Evolutionary conservation across 2,329 filamentous ascomycete species (phyloP), one percentile per base, ranked within the genome.

Genomic region (Penicillium paneum): DNA sequence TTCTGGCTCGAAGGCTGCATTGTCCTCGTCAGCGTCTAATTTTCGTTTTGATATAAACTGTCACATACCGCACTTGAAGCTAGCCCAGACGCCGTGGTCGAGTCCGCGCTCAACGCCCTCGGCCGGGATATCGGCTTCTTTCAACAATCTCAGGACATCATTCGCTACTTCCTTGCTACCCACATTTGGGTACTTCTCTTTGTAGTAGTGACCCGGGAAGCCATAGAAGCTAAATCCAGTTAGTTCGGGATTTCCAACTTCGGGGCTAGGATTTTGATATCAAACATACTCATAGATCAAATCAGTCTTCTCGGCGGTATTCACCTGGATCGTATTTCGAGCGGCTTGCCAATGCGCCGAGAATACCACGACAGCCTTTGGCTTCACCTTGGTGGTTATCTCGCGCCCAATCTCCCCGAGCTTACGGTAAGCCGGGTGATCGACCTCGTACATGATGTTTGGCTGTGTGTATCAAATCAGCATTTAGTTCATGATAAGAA

Each of bases 41-140:
- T 11, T 8, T 4, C 19, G 15, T 28, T 40, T 47, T 19, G 3
- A n/a, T 34, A 26, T 7, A 36, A 17, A 36, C 1, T 12, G 13
- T 13, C 8, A 71, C 75, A 32, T 70, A 79, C 76, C 75, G 58
- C 72, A 76, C 58, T 80, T 81, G 69, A 91, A 90, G 11, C 83
- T 82, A 0, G 83, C 85, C 79, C 87, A 91, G 24, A 91, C 87
- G 19, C 89, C 89, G 66, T 91, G 89, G 64, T 91, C 88, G 1
- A 90, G 76, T 0, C 88, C 88, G 38, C 88, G 77, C 42, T 82
- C 79, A 0, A 85, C 80, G 2, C 81, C 81, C 56, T 83, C 74
- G 1, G 83, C 81, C 49, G 81, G 75, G 60, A 89, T 86, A 1
- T 82, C 84, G 0, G 83, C 80, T 5, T 78, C 68, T 3, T 75